A percentile compares a stretch with the other conserved stretches of the same genome.
Conservation (phyloP, 2,329 filamentous ascomycete genomes). For the Rhinocladiella mackenziei region DNA sequence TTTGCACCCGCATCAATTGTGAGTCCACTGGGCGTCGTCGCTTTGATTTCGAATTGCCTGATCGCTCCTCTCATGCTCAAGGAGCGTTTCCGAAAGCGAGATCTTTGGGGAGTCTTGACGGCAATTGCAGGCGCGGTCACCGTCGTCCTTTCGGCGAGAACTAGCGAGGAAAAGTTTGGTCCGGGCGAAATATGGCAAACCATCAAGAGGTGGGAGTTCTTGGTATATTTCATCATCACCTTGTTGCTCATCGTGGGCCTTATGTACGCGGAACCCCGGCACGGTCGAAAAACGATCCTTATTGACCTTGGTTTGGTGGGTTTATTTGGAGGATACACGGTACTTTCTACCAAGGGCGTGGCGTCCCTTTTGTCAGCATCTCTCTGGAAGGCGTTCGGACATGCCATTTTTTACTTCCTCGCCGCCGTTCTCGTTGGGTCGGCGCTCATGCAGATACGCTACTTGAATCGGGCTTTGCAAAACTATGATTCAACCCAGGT, state of each 20-base stretch:
- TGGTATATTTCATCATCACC: slow-evolving; percentile 81
- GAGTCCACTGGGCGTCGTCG: slow-evolving; percentile 93
- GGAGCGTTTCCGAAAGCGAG: slow-evolving; percentile 77
- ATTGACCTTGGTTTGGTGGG: slow-evolving; percentile 92
- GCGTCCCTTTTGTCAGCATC: slow-evolving; percentile 91
- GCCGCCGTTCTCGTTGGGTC: slow-evolving; percentile 73
- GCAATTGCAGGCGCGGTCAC: slow-evolving; percentile 84
- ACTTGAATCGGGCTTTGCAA: slow-evolving; percentile 85
- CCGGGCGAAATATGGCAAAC: slow-evolving; percentile 85
- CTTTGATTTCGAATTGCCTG: slow-evolving; percentile 91
- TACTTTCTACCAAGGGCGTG: slow-evolving; percentile 90
- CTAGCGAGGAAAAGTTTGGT: slow-evolving; percentile 83
- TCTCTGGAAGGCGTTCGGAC: slow-evolving; percentile 81
- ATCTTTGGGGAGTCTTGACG: slow-evolving; percentile 83
- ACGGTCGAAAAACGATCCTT: slow-evolving; percentile 80
- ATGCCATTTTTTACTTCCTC: slow-evolving; percentile 87
- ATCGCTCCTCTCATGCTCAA: slow-evolving; percentile 93
- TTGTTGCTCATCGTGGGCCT: slow-evolving; percentile 67
- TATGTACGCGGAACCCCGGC: slow-evolving; percentile 76
- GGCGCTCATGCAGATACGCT: slow-evolving; percentile 94
- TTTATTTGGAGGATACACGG: slow-evolving; percentile 95
- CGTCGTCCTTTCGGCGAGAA: slow-evolving; percentile 85
- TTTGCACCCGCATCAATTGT: slow-evolving; percentile 98
- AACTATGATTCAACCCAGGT: slow-evolving; percentile 96
- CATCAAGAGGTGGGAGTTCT: slow-evolving; percentile 83